These are phyloP conservation scores for Verticillium tricorpus DNA, from an alignment of 2,329 filamentous ascomycete species.

Conservation along the genomic window DNA sequence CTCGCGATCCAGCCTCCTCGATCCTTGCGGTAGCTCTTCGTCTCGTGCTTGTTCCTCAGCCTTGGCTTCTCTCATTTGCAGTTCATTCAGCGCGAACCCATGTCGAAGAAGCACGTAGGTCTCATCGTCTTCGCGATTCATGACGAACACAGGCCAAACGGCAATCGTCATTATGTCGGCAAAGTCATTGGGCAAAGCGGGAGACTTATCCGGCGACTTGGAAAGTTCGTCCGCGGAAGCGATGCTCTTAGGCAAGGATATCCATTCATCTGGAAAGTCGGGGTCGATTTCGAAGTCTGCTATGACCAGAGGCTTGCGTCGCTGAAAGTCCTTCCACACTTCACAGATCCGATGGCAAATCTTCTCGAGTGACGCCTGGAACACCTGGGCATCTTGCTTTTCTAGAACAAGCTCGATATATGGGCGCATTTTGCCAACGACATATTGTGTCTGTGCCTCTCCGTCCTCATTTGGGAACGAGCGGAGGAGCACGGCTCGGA, in stretches of 20 bases:
- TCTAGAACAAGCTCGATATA: neutral
- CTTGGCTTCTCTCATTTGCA: neutral
- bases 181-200: neutral
- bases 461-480: neutral
- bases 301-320: neutral
- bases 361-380: neutral
- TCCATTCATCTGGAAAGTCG: neutral
- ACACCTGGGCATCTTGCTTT: neutral
- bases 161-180: no score
- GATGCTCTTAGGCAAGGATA: neutral
- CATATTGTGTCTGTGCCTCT: neutral
- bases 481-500: neutral
- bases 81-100: neutral
- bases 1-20: neutral
- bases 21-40: neutral
- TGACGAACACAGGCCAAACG: neutral
- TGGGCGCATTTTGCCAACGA: neutral
- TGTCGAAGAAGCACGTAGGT: neutral
- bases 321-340: neutral
- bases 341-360: neutral
- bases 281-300: neutral
- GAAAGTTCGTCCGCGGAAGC: no score
- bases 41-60: neutral
- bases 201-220: neutral
- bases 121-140: neutral